These are phyloP conservation scores for Naganishia vaughanmartiniae DNA, from an alignment of 768 basidiomycete species.

Conservation along the genomic window DNA sequence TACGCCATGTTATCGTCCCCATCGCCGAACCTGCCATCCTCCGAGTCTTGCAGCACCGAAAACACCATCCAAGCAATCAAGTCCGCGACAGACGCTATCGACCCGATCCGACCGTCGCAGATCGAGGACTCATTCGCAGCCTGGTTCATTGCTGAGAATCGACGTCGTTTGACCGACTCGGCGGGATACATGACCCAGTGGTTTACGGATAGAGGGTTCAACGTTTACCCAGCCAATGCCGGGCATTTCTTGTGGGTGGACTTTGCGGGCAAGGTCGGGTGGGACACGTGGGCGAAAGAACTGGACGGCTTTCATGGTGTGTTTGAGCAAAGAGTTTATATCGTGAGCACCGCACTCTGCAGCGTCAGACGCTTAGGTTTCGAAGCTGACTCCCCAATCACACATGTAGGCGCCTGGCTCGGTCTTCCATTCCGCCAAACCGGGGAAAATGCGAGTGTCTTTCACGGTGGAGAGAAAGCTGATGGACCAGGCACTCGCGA, in stretches of 20 bases:
- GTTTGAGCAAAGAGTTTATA: constrained; percentile 48
- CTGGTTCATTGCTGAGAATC: constrained; percentile 19
- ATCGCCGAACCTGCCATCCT: background rate
- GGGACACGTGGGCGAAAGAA: constrained; percentile 38
- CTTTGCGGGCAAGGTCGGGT: constrained; percentile 40
- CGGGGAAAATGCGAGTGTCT: constrained; percentile 20
- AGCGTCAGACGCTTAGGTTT: too few species aligned
- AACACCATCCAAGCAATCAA: background rate
- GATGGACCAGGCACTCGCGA: constrained; percentile 13
- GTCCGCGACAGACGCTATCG: constrained; percentile 5
- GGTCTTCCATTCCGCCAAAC: constrained; percentile 22
- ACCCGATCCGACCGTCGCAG: background rate
- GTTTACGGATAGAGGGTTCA: constrained; percentile 43
- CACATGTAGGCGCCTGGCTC: constrained; percentile 27
- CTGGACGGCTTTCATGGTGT: constrained; percentile 46
- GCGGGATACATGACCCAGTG: constrained; percentile 37
- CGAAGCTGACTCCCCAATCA: background rate
- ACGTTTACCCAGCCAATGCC: constrained; percentile 43
- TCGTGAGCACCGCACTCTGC: constrained; percentile 34
- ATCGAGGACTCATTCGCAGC: constrained; percentile 13
- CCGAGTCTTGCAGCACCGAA: background rate
- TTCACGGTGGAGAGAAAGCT: constrained; percentile 14
- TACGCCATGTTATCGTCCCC: constrained; percentile 24
- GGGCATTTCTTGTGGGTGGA: constrained; percentile 51
- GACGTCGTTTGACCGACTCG: constrained; percentile 36